Percentiles rank a stretch among this genome's conserved stretches.
Conservation (phyloP, 2,329 filamentous ascomycete genomes). For the Ceratocystis cubensis region DNA sequence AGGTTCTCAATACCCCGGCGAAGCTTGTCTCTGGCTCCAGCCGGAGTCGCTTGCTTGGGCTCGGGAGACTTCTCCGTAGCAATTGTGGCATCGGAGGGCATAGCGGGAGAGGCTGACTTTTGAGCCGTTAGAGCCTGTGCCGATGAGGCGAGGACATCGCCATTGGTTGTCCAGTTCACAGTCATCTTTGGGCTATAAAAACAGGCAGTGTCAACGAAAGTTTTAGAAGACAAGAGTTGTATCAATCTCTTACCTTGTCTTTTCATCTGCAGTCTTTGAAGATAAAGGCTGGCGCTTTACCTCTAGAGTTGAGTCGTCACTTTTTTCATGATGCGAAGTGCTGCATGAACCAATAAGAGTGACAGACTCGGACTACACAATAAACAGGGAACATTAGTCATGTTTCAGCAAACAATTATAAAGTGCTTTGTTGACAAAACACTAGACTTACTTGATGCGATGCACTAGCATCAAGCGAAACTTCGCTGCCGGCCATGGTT, state of each 20-base stretch:
- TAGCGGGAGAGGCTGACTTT: slow-evolving; percentile 16
- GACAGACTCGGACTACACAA: slow-evolving; percentile 7
- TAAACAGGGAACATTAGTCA: background rate
- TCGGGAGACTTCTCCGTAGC: slow-evolving; percentile 16
- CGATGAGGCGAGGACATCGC: slow-evolving; percentile 1
- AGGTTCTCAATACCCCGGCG: slow-evolving; percentile 21
- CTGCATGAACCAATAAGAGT: slow-evolving; percentile 13
- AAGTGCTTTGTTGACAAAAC: background rate
- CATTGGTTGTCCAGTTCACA: slow-evolving; percentile 13
- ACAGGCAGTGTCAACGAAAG: background rate
- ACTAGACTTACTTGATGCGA: slow-evolving; percentile 16
- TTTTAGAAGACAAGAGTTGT: background rate
- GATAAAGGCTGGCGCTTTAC: slow-evolving; percentile 16
- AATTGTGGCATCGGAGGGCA: slow-evolving; percentile 10
- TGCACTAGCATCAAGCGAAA: slow-evolving; percentile 15
- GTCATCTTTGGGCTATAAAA: slow-evolving; percentile 16
- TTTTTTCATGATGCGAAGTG: slow-evolving; percentile 14
- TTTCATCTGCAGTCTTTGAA: slow-evolving; percentile 14
- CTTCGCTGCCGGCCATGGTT: slow-evolving; percentile 11
- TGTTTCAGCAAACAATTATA: background rate
- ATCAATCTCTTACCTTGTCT: slow-evolving; percentile 5
- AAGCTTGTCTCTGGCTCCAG: slow-evolving; percentile 14
- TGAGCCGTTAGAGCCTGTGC: slow-evolving; percentile 9
- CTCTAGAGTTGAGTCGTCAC: slow-evolving; percentile 14
- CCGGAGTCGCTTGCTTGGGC: slow-evolving; percentile 17